Evolutionary conservation across 169 alveolate species (phyloP).

Genomic region (Miamiensis avidus): DNA sequence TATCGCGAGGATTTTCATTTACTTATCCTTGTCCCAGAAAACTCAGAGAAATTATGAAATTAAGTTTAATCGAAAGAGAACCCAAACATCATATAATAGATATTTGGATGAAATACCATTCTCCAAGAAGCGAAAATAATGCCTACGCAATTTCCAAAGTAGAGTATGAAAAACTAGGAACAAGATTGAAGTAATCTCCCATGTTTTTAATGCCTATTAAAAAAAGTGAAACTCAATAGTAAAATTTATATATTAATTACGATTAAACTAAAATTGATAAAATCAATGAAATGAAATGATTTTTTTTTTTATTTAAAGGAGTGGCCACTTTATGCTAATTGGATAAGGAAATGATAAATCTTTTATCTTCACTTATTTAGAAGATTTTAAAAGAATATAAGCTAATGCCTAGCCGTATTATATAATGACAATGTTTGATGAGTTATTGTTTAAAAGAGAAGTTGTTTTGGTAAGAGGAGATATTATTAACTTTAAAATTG

Average conservation of each 20-base stretch:
- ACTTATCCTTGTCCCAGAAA: constrained; percentile 75
- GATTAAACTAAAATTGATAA: too few relatives aligned
- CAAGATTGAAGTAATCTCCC: constrained; percentile 48
- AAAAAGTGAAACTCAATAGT: constrained; percentile 26
- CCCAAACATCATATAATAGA: constrained; percentile 29
- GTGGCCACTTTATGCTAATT: constrained; percentile 18
- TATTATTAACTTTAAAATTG: constrained; percentile 48
- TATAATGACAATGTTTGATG: constrained; percentile 72
- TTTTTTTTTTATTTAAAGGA: background rate
- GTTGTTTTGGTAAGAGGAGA: constrained; percentile 69
- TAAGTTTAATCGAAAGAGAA: constrained; percentile 60
- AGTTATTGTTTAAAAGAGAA: constrained; percentile 50
- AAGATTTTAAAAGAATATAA: constrained; percentile 61
- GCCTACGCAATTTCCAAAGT: constrained; percentile 46
- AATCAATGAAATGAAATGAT: too few relatives aligned
- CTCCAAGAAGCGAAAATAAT: constrained; percentile 40
- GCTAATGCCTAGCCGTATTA: constrained; percentile 58
- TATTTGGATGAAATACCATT: constrained; percentile 67
- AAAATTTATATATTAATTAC: background rate
- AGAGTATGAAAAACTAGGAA: constrained; percentile 26
- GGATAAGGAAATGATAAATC: constrained; percentile 24
- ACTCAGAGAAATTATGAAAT: constrained; percentile 61
- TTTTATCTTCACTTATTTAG: constrained; percentile 54
- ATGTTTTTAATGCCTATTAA: constrained; percentile 65
- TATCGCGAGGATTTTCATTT: too few relatives aligned